phyloP scores from a whole-genome alignment of 2,329 filamentous ascomycete species.

The Penicillium digitatum region DNA sequence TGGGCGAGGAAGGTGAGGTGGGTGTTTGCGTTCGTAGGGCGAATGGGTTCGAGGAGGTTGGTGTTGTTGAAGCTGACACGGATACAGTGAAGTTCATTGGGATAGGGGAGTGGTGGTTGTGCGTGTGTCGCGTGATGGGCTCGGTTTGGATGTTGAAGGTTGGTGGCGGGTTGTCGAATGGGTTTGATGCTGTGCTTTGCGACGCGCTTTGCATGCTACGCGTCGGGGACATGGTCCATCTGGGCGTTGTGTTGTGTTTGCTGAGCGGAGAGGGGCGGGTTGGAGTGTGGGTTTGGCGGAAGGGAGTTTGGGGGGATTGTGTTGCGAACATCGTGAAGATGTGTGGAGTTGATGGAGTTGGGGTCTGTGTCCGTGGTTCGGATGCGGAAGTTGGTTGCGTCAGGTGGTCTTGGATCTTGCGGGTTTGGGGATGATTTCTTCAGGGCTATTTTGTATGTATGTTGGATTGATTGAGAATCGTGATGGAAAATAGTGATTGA shows the following conservation, averaged over 20 bases:
- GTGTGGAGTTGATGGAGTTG: constrained; percentile 3
- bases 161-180: not conserved
- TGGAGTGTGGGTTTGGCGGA: constrained; percentile 24
- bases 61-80: constrained; percentile 5
- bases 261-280: constrained; percentile 25
- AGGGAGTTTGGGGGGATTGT: constrained; percentile 19
- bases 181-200: not conserved
- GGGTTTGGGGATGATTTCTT: not conserved
- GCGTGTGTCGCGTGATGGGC: not conserved
- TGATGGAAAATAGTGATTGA: not conserved
- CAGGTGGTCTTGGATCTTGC: not conserved
- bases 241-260: constrained; percentile 16
- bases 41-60: constrained; percentile 11
- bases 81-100: not conserved
- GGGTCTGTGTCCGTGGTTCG: constrained; percentile 16
- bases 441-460: not conserved
- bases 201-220: not conserved
- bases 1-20: constrained; percentile 5
- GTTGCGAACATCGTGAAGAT: constrained; percentile 30
- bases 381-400: constrained; percentile 18
- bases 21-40: not conserved
- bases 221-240: constrained; percentile 23
- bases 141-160: constrained; percentile 5
- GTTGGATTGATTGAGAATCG: not conserved
- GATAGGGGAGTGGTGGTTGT: not conserved